Evolutionary conservation across 2,329 filamentous ascomycete species (phyloP), one percentile per base, ranked within the genome.

Genomic region (Biscogniauxia sp.): DNA sequence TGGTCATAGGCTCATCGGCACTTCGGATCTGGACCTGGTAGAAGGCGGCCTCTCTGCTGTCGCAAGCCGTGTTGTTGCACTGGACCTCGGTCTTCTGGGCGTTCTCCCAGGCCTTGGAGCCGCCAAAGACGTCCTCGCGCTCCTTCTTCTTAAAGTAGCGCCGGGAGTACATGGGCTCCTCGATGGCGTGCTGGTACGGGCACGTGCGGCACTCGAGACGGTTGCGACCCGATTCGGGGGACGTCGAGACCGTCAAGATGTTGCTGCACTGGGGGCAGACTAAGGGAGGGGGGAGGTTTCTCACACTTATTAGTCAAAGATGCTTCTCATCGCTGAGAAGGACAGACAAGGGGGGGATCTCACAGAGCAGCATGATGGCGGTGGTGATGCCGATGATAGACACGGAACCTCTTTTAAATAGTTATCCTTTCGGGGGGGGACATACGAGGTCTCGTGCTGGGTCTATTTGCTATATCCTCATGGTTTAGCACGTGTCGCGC

Each of bases 1-100:
- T 94, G 67, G 95, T 99, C 91, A 97, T 97, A 62, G 95, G 95
- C 82, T 99, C 95, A 79, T 99, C 95, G 56, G 95, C 95, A 81
- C 92, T 96, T 69, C 95, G 88, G 78, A 98, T 98, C 83, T 99
- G 95, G 69, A 98, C 88, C 82, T 97, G 92, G 81, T 93, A 96
- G 80, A 94, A 98, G 65, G 93, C 96, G 3, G 95, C 95, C 79
- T 92, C 87, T 62, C 87, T 84, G 64, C 92, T 92, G 72, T 91
- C 84, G 80, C 95, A 99, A 59, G 83, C 83, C 50, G 93, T 88
- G 64, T 88, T 88, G 25, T 91, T 87, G 76, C 95, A 99, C 83
- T 95, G 91, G 54, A 90, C 90, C 59, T 84, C 81, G 28, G 88
- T 87, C 82, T 93, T 94, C 73, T 96, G 90, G 61, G 93, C 93